Percentiles rank a stretch among this genome's conserved stretches.
These are phyloP conservation scores for Clitopilus hobsonii DNA, from an alignment of 768 basidiomycete species.

Conservation along the genomic window DNA sequence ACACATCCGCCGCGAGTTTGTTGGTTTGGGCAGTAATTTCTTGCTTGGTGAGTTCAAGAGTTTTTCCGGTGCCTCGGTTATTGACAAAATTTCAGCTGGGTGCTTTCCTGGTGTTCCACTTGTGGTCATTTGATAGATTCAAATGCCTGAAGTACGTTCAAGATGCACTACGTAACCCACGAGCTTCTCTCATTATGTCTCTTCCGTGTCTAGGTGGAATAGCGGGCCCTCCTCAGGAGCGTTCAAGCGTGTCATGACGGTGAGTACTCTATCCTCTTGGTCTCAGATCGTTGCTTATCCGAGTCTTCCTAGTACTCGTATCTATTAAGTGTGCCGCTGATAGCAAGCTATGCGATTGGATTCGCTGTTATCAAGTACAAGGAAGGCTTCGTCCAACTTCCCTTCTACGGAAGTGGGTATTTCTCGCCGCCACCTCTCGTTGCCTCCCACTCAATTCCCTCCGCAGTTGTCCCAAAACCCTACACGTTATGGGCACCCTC, in stretches of 20 bases:
- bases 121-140: constrained; percentile 81
- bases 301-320: constrained; percentile 60
- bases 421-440: not conserved
- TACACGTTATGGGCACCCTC: constrained; percentile 47
- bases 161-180: not conserved
- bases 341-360: constrained; percentile 54
- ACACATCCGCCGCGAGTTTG: constrained; percentile 54
- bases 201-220: constrained; percentile 63
- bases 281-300: not conserved
- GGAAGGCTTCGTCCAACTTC: constrained; percentile 52
- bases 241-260: constrained; percentile 85
- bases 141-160: constrained; percentile 63
- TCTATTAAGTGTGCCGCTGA: constrained; percentile 54
- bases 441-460: constrained; percentile 1
- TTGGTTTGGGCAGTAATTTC: constrained; percentile 62
- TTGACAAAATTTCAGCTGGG: constrained; percentile 38
- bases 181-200: not conserved
- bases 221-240: constrained; percentile 62
- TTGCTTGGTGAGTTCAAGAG: constrained; percentile 37
- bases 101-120: constrained; percentile 61
- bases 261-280: constrained; percentile 24
- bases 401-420: constrained; percentile 46
- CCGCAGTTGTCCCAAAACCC: constrained; percentile 62
- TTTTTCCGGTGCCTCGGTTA: no score
- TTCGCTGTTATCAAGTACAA: constrained; percentile 70